phyloP scores from a whole-genome alignment of 179 eudicot species.

The Beta corolliflora region DNA sequence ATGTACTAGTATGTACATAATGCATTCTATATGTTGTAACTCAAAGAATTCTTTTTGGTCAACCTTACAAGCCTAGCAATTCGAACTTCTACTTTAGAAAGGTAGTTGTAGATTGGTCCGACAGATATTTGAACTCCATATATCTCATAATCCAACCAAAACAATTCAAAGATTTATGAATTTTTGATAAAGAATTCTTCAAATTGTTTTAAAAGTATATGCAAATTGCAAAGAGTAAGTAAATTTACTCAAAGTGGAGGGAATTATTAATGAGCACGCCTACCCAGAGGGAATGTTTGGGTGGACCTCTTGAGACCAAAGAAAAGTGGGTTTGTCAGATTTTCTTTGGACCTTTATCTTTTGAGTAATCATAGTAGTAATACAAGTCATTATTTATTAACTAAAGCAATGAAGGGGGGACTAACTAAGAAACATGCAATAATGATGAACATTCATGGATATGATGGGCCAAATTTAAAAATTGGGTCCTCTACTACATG shows the following conservation, averaged over 20 bases:
- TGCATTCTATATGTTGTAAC: too few relatives aligned
- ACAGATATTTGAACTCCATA: slow-evolving; percentile 14
- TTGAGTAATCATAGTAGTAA: slow-evolving; percentile 9
- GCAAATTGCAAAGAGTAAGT: too few relatives aligned
- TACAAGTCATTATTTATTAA: slow-evolving; percentile 17
- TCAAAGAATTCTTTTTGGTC: too few relatives aligned
- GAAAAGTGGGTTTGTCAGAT: slow-evolving; percentile 26
- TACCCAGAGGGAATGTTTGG: slow-evolving; percentile 37
- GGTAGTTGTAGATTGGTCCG: slow-evolving; percentile 10
- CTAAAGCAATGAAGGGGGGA: slow-evolving; percentile 5
- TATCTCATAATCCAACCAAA: slow-evolving; percentile 7
- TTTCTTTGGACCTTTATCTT: slow-evolving; percentile 15
- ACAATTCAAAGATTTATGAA: not conserved
- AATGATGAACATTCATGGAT: slow-evolving; percentile 30
- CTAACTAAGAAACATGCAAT: slow-evolving; percentile 29
- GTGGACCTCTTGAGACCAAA: slow-evolving; percentile 30
- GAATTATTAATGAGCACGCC: slow-evolving; percentile 43
- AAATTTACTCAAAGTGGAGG: slow-evolving; percentile 35
- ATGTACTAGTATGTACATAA: too few relatives aligned
- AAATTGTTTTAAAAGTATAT: not conserved
- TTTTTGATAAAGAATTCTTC: not conserved
- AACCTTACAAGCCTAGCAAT: slow-evolving; percentile 9
- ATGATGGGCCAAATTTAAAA: not conserved
- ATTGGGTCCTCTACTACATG: slow-evolving; percentile 25
- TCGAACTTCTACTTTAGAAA: slow-evolving; percentile 2